Evolutionary conservation across 768 basidiomycete species (phyloP).

Genomic region (Leccinum longicurvipes): DNA sequence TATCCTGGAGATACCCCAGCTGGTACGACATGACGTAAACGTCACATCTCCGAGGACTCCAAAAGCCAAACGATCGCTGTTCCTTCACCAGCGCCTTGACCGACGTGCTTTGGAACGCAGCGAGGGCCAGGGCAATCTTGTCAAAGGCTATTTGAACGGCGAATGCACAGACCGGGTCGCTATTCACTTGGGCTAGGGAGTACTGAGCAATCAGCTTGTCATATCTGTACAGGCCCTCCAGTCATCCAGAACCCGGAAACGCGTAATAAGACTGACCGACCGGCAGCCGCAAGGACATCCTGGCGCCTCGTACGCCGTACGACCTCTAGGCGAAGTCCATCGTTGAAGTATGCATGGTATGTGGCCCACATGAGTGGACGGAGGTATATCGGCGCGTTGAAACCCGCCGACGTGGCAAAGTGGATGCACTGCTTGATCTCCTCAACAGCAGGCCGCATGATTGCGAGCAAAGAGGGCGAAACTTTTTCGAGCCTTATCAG

Average conservation of each 20-base stretch:
- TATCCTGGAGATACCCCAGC: conserved; percentile 69
- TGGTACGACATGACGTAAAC: conserved; percentile 83
- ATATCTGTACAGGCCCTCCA: conserved; percentile 45
- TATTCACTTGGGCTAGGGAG: conserved; percentile 50
- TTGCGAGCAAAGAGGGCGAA: conserved; percentile 48
- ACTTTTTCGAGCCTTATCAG: conserved; percentile 56
- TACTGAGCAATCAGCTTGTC: conserved; percentile 66
- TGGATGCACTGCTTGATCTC: conserved; percentile 65
- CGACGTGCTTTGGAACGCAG: conserved; percentile 62
- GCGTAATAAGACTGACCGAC: conserved; percentile 49
- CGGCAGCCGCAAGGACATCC: conserved; percentile 78
- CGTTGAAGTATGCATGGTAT: conserved; percentile 63
- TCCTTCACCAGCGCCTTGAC: conserved; percentile 72
- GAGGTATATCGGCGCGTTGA: conserved; percentile 60
- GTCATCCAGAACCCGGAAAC: background rate
- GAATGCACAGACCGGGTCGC: conserved; percentile 59
- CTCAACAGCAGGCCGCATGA: conserved; percentile 49
- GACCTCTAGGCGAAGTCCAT: conserved; percentile 75
- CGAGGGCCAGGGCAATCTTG: conserved; percentile 68
- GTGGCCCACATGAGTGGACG: conserved; percentile 71
- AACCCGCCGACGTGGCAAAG: conserved; percentile 58
- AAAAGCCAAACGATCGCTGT: conserved; percentile 79
- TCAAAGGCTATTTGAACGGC: conserved; percentile 77
- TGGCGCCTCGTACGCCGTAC: conserved; percentile 59
- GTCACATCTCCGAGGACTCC: conserved; percentile 87